Evolutionary conservation across 129 eudicot species (phyloP).

Genomic region (Lactuca saligna): DNA sequence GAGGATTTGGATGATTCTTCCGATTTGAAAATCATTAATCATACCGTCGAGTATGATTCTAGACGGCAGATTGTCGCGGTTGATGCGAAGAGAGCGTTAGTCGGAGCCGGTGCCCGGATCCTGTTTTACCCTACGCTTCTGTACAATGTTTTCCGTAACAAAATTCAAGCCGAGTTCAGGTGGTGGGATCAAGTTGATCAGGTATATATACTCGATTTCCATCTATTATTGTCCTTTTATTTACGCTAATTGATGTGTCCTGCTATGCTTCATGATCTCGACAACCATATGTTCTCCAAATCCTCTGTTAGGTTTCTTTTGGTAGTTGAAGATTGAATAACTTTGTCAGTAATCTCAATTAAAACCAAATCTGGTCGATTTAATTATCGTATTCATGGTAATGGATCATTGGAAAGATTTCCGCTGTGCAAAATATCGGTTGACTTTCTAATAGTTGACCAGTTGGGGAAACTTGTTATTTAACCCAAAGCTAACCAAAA

Average conservation of each 20-base stretch:
- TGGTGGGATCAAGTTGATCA: constrained; percentile 97
- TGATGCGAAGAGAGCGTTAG: constrained; percentile 79
- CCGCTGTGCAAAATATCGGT: not conserved
- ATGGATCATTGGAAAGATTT: not conserved
- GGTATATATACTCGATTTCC: constrained; percentile 34
- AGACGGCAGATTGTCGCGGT: constrained; percentile 45
- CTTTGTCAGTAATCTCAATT: not conserved
- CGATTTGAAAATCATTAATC: not conserved
- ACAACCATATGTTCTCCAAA: not conserved
- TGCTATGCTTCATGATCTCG: not conserved
- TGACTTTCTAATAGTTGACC: constrained; percentile 6
- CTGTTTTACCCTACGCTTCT: constrained; percentile 87
- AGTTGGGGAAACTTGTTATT: constrained; percentile 1
- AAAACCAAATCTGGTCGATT: not conserved
- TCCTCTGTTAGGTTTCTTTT: constrained; percentile 1
- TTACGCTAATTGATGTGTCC: not conserved
- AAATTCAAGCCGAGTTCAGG: constrained; percentile 70
- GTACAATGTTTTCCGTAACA: constrained; percentile 79
- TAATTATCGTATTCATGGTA: no score
- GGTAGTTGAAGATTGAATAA: not conserved
- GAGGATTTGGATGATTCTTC: constrained; percentile 57
- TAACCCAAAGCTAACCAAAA: not conserved
- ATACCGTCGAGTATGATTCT: constrained; percentile 28
- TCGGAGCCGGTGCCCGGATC: constrained; percentile 95
- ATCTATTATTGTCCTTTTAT: not conserved